Conservation (phyloP, 2,329 filamentous ascomycete species). For the Alternaria viburni region DNA sequence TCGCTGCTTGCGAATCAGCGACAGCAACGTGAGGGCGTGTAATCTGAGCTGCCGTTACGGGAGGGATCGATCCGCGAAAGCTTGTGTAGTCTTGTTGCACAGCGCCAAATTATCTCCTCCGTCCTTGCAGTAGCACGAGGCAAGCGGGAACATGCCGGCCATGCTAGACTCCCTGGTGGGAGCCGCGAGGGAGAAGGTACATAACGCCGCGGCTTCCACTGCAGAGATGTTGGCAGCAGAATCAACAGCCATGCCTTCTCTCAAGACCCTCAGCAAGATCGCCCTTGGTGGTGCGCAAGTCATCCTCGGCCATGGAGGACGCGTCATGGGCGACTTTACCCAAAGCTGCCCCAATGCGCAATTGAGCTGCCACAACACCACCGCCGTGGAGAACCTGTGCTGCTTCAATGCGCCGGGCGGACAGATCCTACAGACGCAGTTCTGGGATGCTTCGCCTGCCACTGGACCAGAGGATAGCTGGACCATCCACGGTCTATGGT, state of each 20-base stretch:
- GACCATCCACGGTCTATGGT: constrained; percentile 76
- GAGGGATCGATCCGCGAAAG: constrained; percentile 36
- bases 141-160: constrained; percentile 23
- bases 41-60: constrained; percentile 27
- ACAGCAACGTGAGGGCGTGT: constrained; percentile 24
- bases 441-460: constrained; percentile 73
- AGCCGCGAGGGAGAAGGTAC: constrained; percentile 28
- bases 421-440: constrained; percentile 75
- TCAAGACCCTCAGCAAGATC: constrained; percentile 46
- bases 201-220: constrained; percentile 31
- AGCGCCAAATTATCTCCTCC: constrained; percentile 1
- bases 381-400: constrained; percentile 68
- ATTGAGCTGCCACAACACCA: constrained; percentile 70
- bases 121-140: constrained; percentile 10
- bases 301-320: constrained; percentile 33
- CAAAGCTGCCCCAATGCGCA: constrained; percentile 48
- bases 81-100: constrained; percentile 28
- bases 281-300: constrained; percentile 45
- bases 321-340: constrained; percentile 34
- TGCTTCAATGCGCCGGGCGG: constrained; percentile 78
- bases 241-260: constrained; percentile 41
- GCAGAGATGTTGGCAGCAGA: constrained; percentile 23
- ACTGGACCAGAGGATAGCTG: constrained; percentile 72
- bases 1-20: constrained; percentile 27
- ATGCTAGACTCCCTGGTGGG: constrained; percentile 31